Evolutionary conservation across 352 stramenopile genomes (phyloP).

Genomic region (Globisporangium nunn): DNA sequence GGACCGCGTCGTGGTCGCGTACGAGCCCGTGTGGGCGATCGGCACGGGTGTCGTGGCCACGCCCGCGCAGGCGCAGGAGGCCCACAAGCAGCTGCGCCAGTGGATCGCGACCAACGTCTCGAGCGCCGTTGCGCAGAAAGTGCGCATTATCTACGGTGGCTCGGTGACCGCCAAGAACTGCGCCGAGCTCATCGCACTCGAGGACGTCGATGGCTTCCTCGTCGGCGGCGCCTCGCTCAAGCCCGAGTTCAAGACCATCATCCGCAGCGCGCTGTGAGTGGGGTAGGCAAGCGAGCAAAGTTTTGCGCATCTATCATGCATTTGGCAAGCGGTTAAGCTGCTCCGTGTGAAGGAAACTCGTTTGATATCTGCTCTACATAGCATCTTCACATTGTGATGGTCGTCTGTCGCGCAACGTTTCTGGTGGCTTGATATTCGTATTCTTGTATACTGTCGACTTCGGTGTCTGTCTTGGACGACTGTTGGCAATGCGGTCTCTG

Average conservation of each 20-base stretch:
- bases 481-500: background rate
- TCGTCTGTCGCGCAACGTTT: too few relatives aligned
- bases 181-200: slow-evolving; percentile 78
- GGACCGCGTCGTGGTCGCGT: slow-evolving; percentile 90
- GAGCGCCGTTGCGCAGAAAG: slow-evolving; percentile 43
- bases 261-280: slow-evolving; percentile 46
- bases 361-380: too few relatives aligned
- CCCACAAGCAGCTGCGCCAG: slow-evolving; percentile 80
- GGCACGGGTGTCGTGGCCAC: slow-evolving; percentile 95
- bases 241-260: slow-evolving; percentile 88
- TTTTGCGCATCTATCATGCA: too few relatives aligned
- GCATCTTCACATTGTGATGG: too few relatives aligned
- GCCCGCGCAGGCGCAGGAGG: slow-evolving; percentile 91
- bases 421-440: too few relatives aligned
- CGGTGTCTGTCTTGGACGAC: too few relatives aligned
- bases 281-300: too few relatives aligned
- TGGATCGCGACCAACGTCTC: slow-evolving; percentile 76
- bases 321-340: too few relatives aligned
- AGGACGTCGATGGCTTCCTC: slow-evolving; percentile 90
- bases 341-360: too few relatives aligned
- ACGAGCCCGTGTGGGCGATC: slow-evolving; percentile 97
- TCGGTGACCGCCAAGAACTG: slow-evolving; percentile 92
- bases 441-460: too few relatives aligned
- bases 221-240: slow-evolving; percentile 93
- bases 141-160: slow-evolving; percentile 90